phyloP scores from a whole-genome alignment of 108 stramenopile genomes.

The Epithemia pelagica region DNA sequence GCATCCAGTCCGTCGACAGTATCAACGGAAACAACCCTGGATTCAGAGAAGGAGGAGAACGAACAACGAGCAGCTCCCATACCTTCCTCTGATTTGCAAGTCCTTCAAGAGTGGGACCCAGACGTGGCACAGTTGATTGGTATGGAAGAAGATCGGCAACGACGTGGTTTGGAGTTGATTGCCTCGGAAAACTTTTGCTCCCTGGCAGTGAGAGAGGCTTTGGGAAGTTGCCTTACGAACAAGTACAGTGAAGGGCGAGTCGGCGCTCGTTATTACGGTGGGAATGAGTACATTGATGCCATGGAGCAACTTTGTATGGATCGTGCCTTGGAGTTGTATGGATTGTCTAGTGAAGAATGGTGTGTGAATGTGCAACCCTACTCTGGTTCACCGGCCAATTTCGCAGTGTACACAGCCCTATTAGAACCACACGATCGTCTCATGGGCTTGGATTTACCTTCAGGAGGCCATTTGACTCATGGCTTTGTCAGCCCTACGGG shows the following conservation, averaged over 20 bases:
- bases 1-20: no score
- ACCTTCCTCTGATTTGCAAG: no score
- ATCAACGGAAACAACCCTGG: no score
- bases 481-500: conserved; percentile 87
- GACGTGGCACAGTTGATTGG: conserved; percentile 67
- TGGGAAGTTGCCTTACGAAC: conserved; percentile 98
- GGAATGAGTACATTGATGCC: conserved; percentile 92
- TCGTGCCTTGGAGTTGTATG: conserved; percentile 88
- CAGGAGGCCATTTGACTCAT: conserved; percentile 98
- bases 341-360: conserved; percentile 84
- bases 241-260: conserved; percentile 99
- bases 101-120: conserved; percentile 36
- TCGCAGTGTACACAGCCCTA: conserved; percentile 97
- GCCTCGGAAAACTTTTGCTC: conserved; percentile 99
- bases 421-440: conserved; percentile 98
- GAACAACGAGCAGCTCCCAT: no score
- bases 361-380: conserved; percentile 97
- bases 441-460: conserved; percentile 99
- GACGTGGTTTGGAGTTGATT: conserved; percentile 91
- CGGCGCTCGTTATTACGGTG: conserved; percentile 97
- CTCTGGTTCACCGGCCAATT: conserved; percentile 98
- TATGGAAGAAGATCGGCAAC: conserved; percentile 84
- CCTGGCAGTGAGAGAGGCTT: conserved; percentile 85
- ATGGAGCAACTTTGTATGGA: conserved; percentile 93
- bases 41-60: no score